Evolutionary conservation across 2,329 filamentous ascomycete species (phyloP).

Genomic region (Fusarium veterinarium): DNA sequence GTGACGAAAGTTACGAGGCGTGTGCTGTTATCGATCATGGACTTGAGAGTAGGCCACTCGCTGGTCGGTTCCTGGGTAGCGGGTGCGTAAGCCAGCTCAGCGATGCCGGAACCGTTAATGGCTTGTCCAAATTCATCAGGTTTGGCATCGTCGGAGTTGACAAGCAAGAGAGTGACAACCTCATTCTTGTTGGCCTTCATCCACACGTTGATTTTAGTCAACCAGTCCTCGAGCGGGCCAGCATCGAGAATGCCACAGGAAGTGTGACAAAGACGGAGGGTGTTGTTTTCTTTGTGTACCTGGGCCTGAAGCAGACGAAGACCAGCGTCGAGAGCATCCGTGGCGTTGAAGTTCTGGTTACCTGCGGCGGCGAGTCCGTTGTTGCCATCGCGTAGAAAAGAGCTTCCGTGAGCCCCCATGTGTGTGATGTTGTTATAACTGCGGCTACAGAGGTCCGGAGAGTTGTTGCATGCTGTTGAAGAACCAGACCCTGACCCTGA

Average conservation of each 20-base stretch:
- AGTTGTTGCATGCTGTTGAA: slow-evolving; percentile 79
- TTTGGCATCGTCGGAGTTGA: slow-evolving; percentile 73
- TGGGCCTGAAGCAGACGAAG: slow-evolving; percentile 78
- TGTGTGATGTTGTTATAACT: slow-evolving; percentile 82
- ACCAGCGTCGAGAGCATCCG: slow-evolving; percentile 75
- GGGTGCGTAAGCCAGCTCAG: slow-evolving; percentile 70
- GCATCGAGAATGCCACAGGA: slow-evolving; percentile 75
- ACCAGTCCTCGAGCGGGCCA: slow-evolving; percentile 72
- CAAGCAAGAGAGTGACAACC: slow-evolving; percentile 79
- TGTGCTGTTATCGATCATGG: slow-evolving; percentile 72
- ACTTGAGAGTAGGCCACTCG: slow-evolving; percentile 78
- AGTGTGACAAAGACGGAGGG: slow-evolving; percentile 77
- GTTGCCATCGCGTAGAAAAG: slow-evolving; percentile 76
- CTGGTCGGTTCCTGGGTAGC: slow-evolving; percentile 53
- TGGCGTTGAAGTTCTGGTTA: slow-evolving; percentile 81
- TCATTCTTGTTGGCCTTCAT: slow-evolving; percentile 77
- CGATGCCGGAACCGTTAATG: slow-evolving; percentile 70
- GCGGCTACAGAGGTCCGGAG: slow-evolving; percentile 75
- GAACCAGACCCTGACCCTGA: slow-evolving; percentile 33
- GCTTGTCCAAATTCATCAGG: slow-evolving; percentile 65
- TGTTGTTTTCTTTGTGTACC: slow-evolving; percentile 70
- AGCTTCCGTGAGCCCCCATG: slow-evolving; percentile 79
- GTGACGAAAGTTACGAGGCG: slow-evolving; percentile 78
- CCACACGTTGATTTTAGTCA: slow-evolving; percentile 73
- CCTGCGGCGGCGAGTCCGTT: slow-evolving; percentile 69